Conservation (phyloP, 2,329 filamentous ascomycete genomes). For the Exophiala bonariae region DNA sequence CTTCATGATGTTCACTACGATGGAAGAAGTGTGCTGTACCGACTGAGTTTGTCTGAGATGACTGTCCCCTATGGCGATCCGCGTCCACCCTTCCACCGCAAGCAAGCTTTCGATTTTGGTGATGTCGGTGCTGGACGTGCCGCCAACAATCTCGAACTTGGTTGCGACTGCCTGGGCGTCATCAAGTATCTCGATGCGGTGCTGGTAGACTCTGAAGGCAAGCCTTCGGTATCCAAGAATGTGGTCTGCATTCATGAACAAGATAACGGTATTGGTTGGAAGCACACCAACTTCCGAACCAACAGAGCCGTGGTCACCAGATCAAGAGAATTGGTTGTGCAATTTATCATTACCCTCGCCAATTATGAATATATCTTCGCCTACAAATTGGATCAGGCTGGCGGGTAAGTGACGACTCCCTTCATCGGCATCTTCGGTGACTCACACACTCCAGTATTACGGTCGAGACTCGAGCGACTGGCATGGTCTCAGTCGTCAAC, state of each 20-base stretch:
- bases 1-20: slow-evolving; percentile 71
- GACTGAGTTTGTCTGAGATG: slow-evolving; percentile 68
- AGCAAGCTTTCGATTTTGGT: slow-evolving; percentile 71
- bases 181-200: slow-evolving; percentile 66
- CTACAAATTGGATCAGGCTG: slow-evolving; percentile 64
- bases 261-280: slow-evolving; percentile 68
- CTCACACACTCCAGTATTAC: slow-evolving; percentile 46
- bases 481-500: slow-evolving; percentile 62
- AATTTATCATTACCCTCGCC: slow-evolving; percentile 67
- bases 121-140: slow-evolving; percentile 66
- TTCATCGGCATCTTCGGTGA: no score
- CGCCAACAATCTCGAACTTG: slow-evolving; percentile 67
- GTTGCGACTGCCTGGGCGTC: slow-evolving; percentile 66
- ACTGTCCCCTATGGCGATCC: slow-evolving; percentile 67
- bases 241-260: slow-evolving; percentile 70
- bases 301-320: slow-evolving; percentile 62
- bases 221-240: slow-evolving; percentile 53
- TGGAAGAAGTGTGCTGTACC: slow-evolving; percentile 63
- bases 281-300: slow-evolving; percentile 69
- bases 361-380: slow-evolving; percentile 71
- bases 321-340: slow-evolving; percentile 63
- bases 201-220: slow-evolving; percentile 55
- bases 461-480: slow-evolving; percentile 64
- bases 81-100: slow-evolving; percentile 64
- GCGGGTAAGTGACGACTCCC: slow-evolving; percentile 41